Evolutionary conservation across 306 rosid genomes (phyloP), one percentile per base, ranked within the genome.

Genomic region (Rubus idaeus): DNA sequence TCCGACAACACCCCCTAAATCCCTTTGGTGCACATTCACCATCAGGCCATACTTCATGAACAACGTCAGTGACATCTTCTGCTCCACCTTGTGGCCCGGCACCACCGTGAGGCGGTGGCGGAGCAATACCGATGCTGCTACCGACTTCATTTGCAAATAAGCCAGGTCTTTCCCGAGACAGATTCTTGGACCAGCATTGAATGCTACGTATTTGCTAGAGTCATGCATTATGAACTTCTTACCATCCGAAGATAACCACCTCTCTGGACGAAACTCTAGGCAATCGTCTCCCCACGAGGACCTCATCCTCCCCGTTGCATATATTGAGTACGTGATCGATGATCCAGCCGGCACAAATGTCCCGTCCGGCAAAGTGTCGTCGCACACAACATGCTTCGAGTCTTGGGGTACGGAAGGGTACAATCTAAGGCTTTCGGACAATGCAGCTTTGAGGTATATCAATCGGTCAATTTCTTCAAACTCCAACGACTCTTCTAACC

Each of bases 111-210:
- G 86, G 49, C 91, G 86, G 86, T 92, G 96, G n/a, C 90, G 88
- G 73, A 91, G 91, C 47, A 95, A 79, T 67, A 95, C 88, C 2
- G 97, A 94, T 0, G 98, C 90, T 0, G 93, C 94, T 0, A 95
- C 81, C 0, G 97, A 92, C 81, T 92, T 95, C 98, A 95, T 95
- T 75, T 95, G 98, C 21, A 95, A 66, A 55, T 92, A 90, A 0
- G 98, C 97, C 70, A 95, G 77, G 77, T 95, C 98, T 79, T 88
- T 95, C 60, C 98, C 98, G 14, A 95, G 80, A 30, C 98, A 95
- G 39, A 89, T 90, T 70, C 98, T 92, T 4, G 98, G 98, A 53
- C 98, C 98, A n/a, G 97, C 97, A 68, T 90, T 95, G 79, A 95
- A 95, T 0, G 98, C 91, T 45, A 92, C 91, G 83, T 85, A 95